These are phyloP conservation scores for Pichia rugopelliculosa DNA, from an alignment of 805 yeast species.

Conservation along the genomic window DNA sequence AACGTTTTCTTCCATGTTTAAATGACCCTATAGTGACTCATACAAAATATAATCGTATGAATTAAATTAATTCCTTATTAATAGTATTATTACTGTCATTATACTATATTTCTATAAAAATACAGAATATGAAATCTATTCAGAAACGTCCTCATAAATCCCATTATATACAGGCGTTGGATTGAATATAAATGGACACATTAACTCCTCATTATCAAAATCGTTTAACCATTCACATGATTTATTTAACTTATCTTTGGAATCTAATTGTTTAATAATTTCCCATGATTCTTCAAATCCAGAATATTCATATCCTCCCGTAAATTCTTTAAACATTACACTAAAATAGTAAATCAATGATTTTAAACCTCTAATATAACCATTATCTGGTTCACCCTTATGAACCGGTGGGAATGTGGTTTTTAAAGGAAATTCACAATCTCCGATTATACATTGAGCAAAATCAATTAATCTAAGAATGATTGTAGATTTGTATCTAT, in stretches of 20 bases:
- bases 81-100: background rate
- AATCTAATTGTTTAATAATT: conserved; percentile 13
- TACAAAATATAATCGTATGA: too few species aligned
- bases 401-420: conserved; percentile 68
- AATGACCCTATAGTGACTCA: conserved; percentile 9
- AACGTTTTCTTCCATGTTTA: conserved; percentile 4
- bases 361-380: conserved; percentile 75
- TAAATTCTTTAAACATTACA: conserved; percentile 48
- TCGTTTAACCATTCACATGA: conserved; percentile 30
- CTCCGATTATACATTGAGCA: conserved; percentile 82
- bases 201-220: conserved; percentile 24
- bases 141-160: conserved; percentile 25
- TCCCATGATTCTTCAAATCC: conserved; percentile 16
- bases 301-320: conserved; percentile 31
- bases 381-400: conserved; percentile 60
- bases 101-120: background rate
- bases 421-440: conserved; percentile 35
- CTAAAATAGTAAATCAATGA: conserved; percentile 66
- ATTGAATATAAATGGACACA: conserved; percentile 21
- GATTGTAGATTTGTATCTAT: conserved; percentile 16
- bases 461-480: conserved; percentile 83
- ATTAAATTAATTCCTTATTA: too few species aligned
- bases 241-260: conserved; percentile 14
- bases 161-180: conserved; percentile 17
- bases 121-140: conserved; percentile 7